phyloP scores from a whole-genome alignment of 1,284 basidiomycete genomes.

The Tylopilus orsonianus region DNA sequence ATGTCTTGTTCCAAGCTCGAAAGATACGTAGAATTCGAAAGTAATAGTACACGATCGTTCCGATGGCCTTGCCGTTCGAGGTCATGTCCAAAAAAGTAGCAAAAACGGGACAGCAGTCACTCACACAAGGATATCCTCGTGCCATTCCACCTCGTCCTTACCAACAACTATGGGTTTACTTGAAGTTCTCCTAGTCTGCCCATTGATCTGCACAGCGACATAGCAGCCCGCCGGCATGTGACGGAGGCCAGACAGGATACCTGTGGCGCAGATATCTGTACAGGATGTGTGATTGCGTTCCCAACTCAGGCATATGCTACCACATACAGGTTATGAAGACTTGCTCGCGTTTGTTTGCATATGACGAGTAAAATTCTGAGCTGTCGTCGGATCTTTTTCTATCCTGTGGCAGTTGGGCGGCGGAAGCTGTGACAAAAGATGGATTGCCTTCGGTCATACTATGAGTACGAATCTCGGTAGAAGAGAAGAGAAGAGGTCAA shows the following conservation, averaged over 20 bases:
- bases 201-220: not conserved
- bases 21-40: not conserved
- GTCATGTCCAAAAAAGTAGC: too few relatives aligned
- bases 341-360: not conserved
- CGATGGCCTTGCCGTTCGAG: not conserved
- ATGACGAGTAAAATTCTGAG: not conserved
- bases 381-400: not conserved
- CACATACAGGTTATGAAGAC: not conserved
- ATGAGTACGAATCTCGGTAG: too few relatives aligned
- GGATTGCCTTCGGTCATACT: too few relatives aligned
- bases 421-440: too few relatives aligned
- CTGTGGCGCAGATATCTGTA: not conserved
- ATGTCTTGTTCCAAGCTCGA: not conserved
- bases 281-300: not conserved
- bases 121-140: not conserved
- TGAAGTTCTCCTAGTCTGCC: not conserved
- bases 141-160: not conserved
- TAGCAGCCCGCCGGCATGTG: not conserved
- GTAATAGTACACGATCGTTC: not conserved
- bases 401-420: not conserved
- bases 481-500: too few relatives aligned
- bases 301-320: not conserved
- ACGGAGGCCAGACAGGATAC: not conserved
- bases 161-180: not conserved
- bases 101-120: not conserved